Evolutionary conservation across 495 filamentous ascomycete species (phyloP), one percentile per base, ranked within the genome.

Genomic region (Penicillium pulvis): DNA sequence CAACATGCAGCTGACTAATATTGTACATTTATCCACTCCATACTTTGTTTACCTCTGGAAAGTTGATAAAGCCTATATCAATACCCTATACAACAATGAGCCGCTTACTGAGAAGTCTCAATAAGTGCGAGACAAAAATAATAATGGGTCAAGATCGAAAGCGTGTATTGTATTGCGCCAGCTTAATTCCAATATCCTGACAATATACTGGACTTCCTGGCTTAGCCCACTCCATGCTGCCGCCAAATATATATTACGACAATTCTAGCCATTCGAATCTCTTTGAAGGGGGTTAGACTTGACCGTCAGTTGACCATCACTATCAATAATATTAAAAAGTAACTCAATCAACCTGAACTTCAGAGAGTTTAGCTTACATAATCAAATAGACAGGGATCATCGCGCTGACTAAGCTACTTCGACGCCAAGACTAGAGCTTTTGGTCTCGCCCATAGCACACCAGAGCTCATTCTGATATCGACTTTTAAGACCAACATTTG

Each of bases 1-100:
- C 39, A 44, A 20, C 16, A 44, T 43, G 53, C 28, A 45, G 53
- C 42, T 55, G 53, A 55, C 53, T 55, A 43, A 55, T 30, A n/a
- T n/a, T 49, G 17, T 49, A 17, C 46, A 49, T 30, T 49, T 49
- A 28, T 49, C 26, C 46, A 7, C 12, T 26, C 8, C 3, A 12
- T 26, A n/a, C 28, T 14, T 14, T 14, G 35, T 33, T 33, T 23
- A 23, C 20, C 20, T 23, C 20, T 23, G 5, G 6, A 33, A 11
- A 33, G 4, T 41, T 17, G 39, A 41, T 17, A 4, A 41, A 11
- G 16, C 39, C 39, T 41, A 39, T 4, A n/a, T 33, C 8, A 33
- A 11, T 33, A 33, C 31, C 6, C 7, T 14, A 2, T 39, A 14
- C 12, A 6, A 17, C 16, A 7, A 17, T 41, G 14, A 4, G 14